Evolutionary conservation across 2,329 filamentous ascomycete genomes (phyloP).

Genomic region (Alternaria arbusti): DNA sequence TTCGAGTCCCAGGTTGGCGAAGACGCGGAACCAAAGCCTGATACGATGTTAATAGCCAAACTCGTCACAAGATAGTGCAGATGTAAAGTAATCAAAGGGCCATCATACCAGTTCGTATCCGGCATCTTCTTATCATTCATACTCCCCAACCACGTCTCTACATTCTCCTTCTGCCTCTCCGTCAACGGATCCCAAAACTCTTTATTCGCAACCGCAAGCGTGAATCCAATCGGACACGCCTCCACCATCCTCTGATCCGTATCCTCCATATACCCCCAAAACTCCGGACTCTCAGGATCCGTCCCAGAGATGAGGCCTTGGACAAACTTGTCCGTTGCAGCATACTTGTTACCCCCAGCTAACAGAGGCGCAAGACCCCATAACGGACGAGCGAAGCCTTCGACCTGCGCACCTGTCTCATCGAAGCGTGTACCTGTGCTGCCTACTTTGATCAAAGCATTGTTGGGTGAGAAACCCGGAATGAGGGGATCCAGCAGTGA

Average conservation of each 20-base stretch:
- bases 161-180: slow-evolving; percentile 67
- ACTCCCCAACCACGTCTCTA: slow-evolving; percentile 75
- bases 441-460: slow-evolving; percentile 71
- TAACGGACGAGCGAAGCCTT: slow-evolving; percentile 76
- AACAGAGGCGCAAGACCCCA: slow-evolving; percentile 77
- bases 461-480: slow-evolving; percentile 72
- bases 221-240: slow-evolving; percentile 79
- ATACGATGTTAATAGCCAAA: slow-evolving; percentile 38
- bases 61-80: too few species aligned
- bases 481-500: slow-evolving; percentile 72
- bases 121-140: slow-evolving; percentile 78
- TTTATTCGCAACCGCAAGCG: slow-evolving; percentile 70
- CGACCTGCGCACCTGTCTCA: slow-evolving; percentile 76
- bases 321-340: slow-evolving; percentile 69
- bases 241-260: slow-evolving; percentile 86
- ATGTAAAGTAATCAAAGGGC: not conserved
- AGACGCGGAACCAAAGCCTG: slow-evolving; percentile 85
- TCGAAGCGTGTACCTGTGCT: slow-evolving; percentile 79
- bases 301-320: slow-evolving; percentile 74
- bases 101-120: slow-evolving; percentile 67
- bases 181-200: slow-evolving; percentile 71
- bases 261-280: slow-evolving; percentile 78
- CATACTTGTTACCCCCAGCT: slow-evolving; percentile 70
- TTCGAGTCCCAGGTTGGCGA: slow-evolving; percentile 79
- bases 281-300: slow-evolving; percentile 72